phyloP scores from a whole-genome alignment of 192 early-diverging fungal genomes.

The Pilaira anomala region DNA sequence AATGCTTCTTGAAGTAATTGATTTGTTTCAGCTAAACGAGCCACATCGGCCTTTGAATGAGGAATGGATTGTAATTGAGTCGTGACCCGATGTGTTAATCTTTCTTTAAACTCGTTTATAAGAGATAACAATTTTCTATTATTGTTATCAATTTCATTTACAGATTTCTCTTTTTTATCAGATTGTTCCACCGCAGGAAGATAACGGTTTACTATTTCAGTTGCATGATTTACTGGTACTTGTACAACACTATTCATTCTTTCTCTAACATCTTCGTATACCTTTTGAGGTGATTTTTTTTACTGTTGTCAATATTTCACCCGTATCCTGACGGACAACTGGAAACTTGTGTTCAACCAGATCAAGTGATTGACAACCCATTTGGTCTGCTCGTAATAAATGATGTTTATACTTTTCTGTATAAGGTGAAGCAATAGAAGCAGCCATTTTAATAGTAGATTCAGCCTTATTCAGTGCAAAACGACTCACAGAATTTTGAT shows the following conservation, averaged over 20 bases:
- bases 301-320: slow-evolving; percentile 48
- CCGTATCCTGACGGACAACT: slow-evolving; percentile 57
- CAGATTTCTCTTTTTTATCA: too few species aligned
- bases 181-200: too few species aligned
- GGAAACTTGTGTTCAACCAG: slow-evolving; percentile 58
- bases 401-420: slow-evolving; percentile 48
- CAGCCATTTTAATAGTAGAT: slow-evolving; percentile 28
- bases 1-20: slow-evolving; percentile 26
- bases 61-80: slow-evolving; percentile 24
- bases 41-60: slow-evolving; percentile 20
- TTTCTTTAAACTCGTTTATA: too few species aligned
- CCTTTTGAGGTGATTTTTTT: background rate
- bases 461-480: slow-evolving; percentile 27
- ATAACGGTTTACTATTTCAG: too few species aligned
- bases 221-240: too few species aligned
- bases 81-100: slow-evolving; percentile 17
- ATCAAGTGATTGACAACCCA: slow-evolving; percentile 65
- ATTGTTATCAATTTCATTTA: too few species aligned
- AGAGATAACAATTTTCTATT: too few species aligned
- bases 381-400: slow-evolving; percentile 52
- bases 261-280: slow-evolving; percentile 1
- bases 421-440: slow-evolving; percentile 27
- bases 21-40: slow-evolving; percentile 27
- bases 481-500: slow-evolving; percentile 26
- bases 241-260: background rate